A percentile compares a stretch with the other conserved stretches of the same genome.
phyloP scores from a whole-genome alignment of 129 eudicot genomes.

The Centella asiatica region DNA sequence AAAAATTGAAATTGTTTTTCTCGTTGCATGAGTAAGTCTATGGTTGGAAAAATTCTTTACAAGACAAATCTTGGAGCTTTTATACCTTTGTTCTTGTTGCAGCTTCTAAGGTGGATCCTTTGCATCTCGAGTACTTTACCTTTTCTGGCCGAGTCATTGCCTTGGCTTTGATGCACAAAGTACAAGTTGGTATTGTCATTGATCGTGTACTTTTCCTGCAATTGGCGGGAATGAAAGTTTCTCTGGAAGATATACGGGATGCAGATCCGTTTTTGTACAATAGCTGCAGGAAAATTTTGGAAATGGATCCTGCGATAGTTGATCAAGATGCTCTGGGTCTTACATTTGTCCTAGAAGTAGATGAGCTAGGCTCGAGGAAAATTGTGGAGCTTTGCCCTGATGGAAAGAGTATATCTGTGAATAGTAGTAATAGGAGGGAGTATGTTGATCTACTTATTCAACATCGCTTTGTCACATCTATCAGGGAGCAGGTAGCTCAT shows the following conservation, averaged over 20 bases:
- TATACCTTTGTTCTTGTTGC: constrained; percentile 24
- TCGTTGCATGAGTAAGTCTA: not conserved
- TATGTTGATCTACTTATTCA: constrained; percentile 64
- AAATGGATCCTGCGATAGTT: constrained; percentile 68
- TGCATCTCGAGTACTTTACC: constrained; percentile 64
- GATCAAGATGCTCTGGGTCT: constrained; percentile 77
- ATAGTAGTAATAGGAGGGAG: constrained; percentile 60
- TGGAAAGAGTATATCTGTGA: constrained; percentile 55
- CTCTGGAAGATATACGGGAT: constrained; percentile 63
- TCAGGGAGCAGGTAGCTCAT: constrained; percentile 48
- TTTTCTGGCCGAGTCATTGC: constrained; percentile 83
- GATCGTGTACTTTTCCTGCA: constrained; percentile 67
- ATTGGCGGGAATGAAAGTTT: constrained; percentile 45
- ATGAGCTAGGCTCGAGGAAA: constrained; percentile 65
- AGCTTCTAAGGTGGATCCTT: constrained; percentile 82
- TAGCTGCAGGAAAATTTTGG: constrained; percentile 77
- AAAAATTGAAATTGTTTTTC: not conserved
- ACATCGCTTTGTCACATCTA: constrained; percentile 54
- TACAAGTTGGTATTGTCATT: constrained; percentile 74
- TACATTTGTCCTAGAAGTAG: constrained; percentile 64
- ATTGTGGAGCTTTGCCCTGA: constrained; percentile 61
- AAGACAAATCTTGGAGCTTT: not conserved
- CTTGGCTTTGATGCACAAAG: constrained; percentile 76
- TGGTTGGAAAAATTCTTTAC: not conserved
- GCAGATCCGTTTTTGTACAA: constrained; percentile 72